Evolutionary conservation across 331 rosid genomes (phyloP).

Genomic region (Malus hybrid): DNA sequence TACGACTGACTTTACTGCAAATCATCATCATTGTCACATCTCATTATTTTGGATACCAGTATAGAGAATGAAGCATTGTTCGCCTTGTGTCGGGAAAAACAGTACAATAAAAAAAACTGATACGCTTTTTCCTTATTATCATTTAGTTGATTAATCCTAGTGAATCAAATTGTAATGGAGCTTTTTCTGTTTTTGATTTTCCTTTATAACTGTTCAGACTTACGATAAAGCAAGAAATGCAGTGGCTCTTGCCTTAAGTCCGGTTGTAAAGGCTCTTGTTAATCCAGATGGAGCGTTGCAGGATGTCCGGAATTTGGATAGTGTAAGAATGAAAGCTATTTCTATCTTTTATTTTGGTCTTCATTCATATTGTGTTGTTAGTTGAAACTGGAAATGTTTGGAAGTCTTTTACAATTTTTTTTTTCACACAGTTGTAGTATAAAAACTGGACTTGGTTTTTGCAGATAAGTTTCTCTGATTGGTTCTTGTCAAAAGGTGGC

Average conservation of each 20-base stretch:
- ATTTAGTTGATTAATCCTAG: background rate
- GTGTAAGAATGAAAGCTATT: conserved; percentile 44
- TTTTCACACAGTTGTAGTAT: background rate
- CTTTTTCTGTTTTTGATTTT: background rate
- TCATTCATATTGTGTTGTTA: conserved; percentile 5
- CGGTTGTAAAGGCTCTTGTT: conserved; percentile 93
- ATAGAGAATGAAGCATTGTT: background rate
- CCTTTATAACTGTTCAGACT: conserved; percentile 35
- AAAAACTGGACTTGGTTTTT: background rate
- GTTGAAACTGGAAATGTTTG: background rate
- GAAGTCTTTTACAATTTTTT: background rate
- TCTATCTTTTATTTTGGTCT: background rate
- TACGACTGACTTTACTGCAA: background rate
- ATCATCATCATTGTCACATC: background rate
- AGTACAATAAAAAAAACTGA: background rate
- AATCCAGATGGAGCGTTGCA: conserved; percentile 90
- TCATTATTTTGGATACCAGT: background rate
- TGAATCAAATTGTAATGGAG: background rate
- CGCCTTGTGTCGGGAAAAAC: background rate
- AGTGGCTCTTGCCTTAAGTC: conserved; percentile 91
- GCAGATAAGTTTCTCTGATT: conserved; percentile 94
- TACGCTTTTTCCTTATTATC: background rate
- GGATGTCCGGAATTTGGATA: conserved; percentile 83
- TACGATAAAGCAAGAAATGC: conserved; percentile 99
- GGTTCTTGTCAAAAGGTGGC: conserved; percentile 99